phyloP scores from a whole-genome alignment of 768 basidiomycete species.

The Coprinopsis marcescibilis region DNA sequence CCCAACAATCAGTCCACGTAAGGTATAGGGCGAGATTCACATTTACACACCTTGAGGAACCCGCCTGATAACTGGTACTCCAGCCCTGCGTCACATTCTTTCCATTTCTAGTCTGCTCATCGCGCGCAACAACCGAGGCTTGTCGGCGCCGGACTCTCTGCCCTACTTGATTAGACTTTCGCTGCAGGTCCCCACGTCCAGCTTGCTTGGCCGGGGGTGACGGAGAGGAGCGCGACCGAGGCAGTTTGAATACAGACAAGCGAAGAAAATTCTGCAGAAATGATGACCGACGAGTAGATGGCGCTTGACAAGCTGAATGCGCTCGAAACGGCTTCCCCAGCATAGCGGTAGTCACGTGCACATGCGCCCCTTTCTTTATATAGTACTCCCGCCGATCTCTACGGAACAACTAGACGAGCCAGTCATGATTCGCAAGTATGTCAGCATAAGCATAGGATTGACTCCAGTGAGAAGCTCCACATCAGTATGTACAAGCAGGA shows the following conservation, averaged over 20 bases:
- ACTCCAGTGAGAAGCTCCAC: too few relatives aligned
- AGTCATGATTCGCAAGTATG: too few relatives aligned
- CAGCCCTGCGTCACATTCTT: conserved; percentile 46
- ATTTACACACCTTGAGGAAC: conserved; percentile 71
- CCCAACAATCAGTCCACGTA: neutral
- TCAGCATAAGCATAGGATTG: too few relatives aligned
- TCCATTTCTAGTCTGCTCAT: neutral
- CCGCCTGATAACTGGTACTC: conserved; percentile 86
- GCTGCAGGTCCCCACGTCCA: conserved; percentile 43
- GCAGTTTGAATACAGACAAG: conserved; percentile 45
- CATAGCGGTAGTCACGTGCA: too few relatives aligned
- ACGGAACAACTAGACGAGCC: too few relatives aligned
- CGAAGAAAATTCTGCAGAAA: neutral
- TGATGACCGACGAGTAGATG: conserved; percentile 18
- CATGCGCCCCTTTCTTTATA: neutral
- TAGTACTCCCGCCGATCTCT: too few relatives aligned
- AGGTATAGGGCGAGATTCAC: neutral
- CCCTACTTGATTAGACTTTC: conserved; percentile 31
- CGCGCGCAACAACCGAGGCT: conserved; percentile 21
- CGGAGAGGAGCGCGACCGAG: conserved; percentile 74
- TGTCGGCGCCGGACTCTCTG: conserved; percentile 30
- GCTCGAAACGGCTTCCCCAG: too few relatives aligned
- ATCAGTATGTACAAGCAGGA: too few relatives aligned
- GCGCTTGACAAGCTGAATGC: too few relatives aligned
- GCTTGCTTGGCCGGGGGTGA: conserved; percentile 59